A percentile compares a stretch with the other conserved stretches of the same genome.
These are phyloP conservation scores for Coemansia sp. DNA, from an alignment of 192 early-diverging fungal species.

Conservation along the genomic window DNA sequence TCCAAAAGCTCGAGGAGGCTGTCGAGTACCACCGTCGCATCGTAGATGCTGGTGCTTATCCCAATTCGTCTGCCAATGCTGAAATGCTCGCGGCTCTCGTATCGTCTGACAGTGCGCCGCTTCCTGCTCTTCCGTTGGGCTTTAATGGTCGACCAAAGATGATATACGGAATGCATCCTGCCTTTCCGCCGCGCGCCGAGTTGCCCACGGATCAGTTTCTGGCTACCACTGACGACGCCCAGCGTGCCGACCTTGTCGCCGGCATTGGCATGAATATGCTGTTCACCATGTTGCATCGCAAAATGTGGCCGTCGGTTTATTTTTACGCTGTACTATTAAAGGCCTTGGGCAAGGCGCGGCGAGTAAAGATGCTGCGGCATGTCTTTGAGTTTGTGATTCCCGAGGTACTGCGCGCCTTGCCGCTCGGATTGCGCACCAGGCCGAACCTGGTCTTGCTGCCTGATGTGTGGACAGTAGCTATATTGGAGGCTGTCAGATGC, in stretches of 20 bases:
- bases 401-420: constrained; percentile 24
- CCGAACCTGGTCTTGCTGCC: constrained; percentile 34
- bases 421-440: constrained; percentile 19
- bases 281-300: constrained; percentile 25
- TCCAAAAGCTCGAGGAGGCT: constrained; percentile 40
- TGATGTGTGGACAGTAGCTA: constrained; percentile 34
- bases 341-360: constrained; percentile 21
- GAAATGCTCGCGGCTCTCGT: constrained; percentile 20
- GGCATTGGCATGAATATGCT: constrained; percentile 44
- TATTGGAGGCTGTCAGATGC: constrained; percentile 21
- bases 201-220: constrained; percentile 24
- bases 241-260: constrained; percentile 29
- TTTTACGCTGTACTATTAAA: constrained; percentile 35
- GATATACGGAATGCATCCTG: constrained; percentile 28
- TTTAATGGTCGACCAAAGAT: background rate
- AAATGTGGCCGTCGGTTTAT: constrained; percentile 26
- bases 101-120: background rate
- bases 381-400: constrained; percentile 44
- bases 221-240: constrained; percentile 2
- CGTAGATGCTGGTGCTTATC: constrained; percentile 24
- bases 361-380: constrained; percentile 20
- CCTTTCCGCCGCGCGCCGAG: constrained; percentile 33
- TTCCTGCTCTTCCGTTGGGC: constrained; percentile 29
- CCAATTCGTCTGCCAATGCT: constrained; percentile 20
- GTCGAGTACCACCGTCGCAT: constrained; percentile 32